These are phyloP conservation scores for Coniochaeta pulveracea DNA, from an alignment of 2,329 filamentous ascomycete genomes.

Conservation along the genomic window DNA sequence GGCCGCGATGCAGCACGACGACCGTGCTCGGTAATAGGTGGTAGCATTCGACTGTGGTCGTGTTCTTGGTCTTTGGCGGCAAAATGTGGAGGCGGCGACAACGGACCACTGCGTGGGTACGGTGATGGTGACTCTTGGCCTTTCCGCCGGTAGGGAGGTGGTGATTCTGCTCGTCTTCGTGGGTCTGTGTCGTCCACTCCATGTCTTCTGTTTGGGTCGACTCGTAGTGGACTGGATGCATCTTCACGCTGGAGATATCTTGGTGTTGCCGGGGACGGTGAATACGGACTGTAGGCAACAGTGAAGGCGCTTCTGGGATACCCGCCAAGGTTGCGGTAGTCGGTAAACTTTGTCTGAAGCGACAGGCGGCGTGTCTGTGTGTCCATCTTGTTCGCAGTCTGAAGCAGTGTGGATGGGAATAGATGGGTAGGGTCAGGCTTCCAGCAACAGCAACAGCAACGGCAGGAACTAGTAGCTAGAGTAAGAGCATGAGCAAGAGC, in stretches of 20 bases:
- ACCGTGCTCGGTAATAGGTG: slow-evolving; percentile 19
- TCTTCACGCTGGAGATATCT: too few relatives aligned
- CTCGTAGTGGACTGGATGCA: too few relatives aligned
- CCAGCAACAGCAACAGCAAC: too few relatives aligned
- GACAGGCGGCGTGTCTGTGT: slow-evolving; percentile 13
- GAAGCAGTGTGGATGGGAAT: too few relatives aligned
- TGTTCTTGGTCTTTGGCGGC: too few relatives aligned
- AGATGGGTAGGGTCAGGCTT: too few relatives aligned
- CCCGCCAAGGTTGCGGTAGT: slow-evolving; percentile 15
- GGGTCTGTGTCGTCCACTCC: slow-evolving; percentile 23
- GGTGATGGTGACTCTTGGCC: too few relatives aligned
- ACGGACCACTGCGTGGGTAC: too few relatives aligned
- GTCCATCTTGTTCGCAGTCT: slow-evolving; percentile 14
- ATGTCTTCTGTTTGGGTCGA: slow-evolving; percentile 21
- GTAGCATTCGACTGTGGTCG: slow-evolving; percentile 9
- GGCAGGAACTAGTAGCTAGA: too few relatives aligned
- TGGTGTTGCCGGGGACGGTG: slow-evolving; percentile 14
- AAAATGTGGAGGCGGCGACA: too few relatives aligned
- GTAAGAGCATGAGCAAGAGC: too few relatives aligned
- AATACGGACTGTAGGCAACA: slow-evolving; percentile 12
- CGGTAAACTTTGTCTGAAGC: slow-evolving; percentile 23
- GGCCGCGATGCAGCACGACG: slow-evolving; percentile 7
- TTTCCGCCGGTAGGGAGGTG: too few relatives aligned
- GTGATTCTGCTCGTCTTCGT: slow-evolving; percentile 17
- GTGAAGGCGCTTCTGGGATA: slow-evolving; percentile 13